These are phyloP conservation scores for Heterobasidion annosum DNA, from an alignment of 1,284 basidiomycete species.

Conservation along the genomic window DNA sequence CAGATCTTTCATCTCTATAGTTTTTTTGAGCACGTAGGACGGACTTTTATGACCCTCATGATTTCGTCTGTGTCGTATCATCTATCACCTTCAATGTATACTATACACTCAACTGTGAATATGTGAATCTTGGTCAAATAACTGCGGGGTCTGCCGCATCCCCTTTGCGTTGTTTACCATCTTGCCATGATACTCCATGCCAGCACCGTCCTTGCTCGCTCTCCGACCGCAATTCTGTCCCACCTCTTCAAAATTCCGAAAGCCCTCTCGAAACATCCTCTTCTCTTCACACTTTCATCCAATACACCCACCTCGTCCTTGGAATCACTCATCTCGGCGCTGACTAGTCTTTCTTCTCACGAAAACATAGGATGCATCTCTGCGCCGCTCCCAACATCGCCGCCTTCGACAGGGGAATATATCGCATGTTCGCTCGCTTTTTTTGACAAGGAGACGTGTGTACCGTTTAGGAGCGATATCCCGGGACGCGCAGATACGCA, in stretches of 20 bases:
- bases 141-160: no score
- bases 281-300: constrained; percentile 38
- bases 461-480: constrained; percentile 50
- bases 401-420: constrained; percentile 10
- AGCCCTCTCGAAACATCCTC: constrained; percentile 23
- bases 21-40: not conserved
- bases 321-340: constrained; percentile 26
- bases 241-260: constrained; percentile 25
- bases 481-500: constrained; percentile 45
- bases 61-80: no score
- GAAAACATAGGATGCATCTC: constrained; percentile 50
- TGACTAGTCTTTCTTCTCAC: constrained; percentile 31
- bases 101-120: no score
- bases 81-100: no score
- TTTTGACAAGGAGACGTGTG: constrained; percentile 28
- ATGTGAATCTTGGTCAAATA: no score
- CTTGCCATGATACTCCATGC: constrained; percentile 16
- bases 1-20: not conserved
- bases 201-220: constrained; percentile 31
- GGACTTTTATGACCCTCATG: no score
- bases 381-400: constrained; percentile 26
- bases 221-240: constrained; percentile 24
- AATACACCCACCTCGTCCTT: constrained; percentile 32
- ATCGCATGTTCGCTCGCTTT: constrained; percentile 45
- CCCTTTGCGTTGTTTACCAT: not conserved